Conservation (phyloP, 139 green algal species). For the Coccomyxa sp. region DNA sequence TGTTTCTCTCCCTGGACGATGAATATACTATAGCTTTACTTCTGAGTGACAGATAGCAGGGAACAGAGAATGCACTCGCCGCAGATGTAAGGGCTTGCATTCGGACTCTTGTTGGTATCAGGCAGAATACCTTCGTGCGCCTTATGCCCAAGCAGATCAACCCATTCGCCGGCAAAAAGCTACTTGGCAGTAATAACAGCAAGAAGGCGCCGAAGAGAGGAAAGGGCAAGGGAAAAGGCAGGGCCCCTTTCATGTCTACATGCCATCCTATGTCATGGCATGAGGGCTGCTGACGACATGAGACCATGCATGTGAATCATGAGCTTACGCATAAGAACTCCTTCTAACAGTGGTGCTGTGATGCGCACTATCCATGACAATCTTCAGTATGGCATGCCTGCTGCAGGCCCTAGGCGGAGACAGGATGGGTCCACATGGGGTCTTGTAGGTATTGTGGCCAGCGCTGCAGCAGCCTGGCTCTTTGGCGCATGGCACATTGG, state of each 20-base stretch:
- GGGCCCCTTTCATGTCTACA: not conserved
- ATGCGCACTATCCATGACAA: not conserved
- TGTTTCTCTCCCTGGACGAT: no score
- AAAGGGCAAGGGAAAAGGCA: not conserved
- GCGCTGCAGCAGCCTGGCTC: constrained; percentile 13
- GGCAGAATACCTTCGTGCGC: no score
- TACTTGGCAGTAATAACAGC: not conserved
- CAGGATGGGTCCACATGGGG: not conserved
- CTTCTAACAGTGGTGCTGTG: not conserved
- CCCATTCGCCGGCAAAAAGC: not conserved
- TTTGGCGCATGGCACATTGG: not conserved
- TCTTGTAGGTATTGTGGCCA: constrained; percentile 3
- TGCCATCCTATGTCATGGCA: no score
- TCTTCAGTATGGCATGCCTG: not conserved
- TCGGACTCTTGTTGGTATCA: no score
- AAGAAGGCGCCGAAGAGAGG: not conserved
- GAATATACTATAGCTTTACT: no score
- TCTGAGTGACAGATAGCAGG: no score
- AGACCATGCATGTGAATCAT: not conserved
- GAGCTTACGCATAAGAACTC: not conserved
- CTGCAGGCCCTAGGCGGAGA: not conserved
- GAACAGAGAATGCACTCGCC: no score
- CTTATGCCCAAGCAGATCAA: not conserved
- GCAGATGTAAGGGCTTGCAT: no score
- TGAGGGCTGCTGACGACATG: no score